Evolutionary conservation across 2,329 filamentous ascomycete genomes (phyloP).

Genomic region (Hymenoscyphus occultus): DNA sequence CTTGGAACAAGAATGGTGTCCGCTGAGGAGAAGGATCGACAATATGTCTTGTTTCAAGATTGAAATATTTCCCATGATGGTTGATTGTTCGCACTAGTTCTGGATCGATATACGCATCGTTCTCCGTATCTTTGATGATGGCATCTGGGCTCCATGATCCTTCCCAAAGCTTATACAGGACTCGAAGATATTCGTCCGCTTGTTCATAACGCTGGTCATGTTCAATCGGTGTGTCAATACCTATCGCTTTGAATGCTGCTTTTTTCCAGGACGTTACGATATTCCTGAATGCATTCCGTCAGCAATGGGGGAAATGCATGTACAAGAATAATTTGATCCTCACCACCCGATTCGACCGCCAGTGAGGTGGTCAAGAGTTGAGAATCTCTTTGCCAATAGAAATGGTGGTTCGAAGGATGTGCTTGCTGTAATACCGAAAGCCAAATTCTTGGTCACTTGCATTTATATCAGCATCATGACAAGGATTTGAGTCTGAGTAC

Average conservation of each 20-base stretch:
- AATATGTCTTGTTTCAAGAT: conserved; percentile 61
- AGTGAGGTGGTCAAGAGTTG: conserved; percentile 64
- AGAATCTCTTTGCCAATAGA: conserved; percentile 61
- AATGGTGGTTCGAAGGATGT: conserved; percentile 67
- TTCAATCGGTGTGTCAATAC: conserved; percentile 52
- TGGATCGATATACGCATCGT: conserved; percentile 47
- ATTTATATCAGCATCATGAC: neutral
- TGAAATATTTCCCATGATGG: conserved; percentile 62
- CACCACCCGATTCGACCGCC: conserved; percentile 60
- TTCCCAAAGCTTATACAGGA: conserved; percentile 65
- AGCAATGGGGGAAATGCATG: no score
- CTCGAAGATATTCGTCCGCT: conserved; percentile 61
- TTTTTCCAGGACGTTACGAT: conserved; percentile 65
- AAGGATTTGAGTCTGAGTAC: neutral
- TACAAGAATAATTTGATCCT: conserved; percentile 30
- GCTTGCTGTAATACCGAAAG: conserved; percentile 63
- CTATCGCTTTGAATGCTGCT: conserved; percentile 60
- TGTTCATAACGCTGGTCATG: conserved; percentile 65
- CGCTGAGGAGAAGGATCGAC: conserved; percentile 64
- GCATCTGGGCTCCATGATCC: conserved; percentile 60
- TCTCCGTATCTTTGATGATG: conserved; percentile 42
- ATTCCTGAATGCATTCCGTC: conserved; percentile 47
- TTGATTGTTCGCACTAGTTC: conserved; percentile 60
- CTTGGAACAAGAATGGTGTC: conserved; percentile 67
- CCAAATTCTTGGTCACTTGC: conserved; percentile 56